Evolutionary conservation across 495 filamentous ascomycete genomes (phyloP), one percentile per base, ranked within the genome.

Genomic region (Podospora sp.): DNA sequence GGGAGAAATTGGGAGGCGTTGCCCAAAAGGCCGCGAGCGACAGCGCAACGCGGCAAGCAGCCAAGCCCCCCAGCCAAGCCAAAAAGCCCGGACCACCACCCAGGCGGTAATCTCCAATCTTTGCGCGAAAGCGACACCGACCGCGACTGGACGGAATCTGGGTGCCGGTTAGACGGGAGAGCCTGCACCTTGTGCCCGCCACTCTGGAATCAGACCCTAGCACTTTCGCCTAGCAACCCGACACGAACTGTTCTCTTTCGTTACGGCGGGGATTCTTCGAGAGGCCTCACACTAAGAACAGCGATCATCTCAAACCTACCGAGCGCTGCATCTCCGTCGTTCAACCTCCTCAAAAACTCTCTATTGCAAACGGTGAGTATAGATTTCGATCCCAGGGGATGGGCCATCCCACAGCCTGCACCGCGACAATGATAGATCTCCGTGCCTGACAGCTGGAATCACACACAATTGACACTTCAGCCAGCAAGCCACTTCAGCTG

Each of bases 1-100:
- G 27, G 29, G 66, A 58, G 52, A 68, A 67, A 63, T 63, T 63
- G 59, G 50, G 50, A 58, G 60, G 50, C n/a, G 36, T 66, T 51
- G 55, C 33, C 61, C 40, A 24, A 63, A 49, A 51, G 40, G 29
- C 33, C 35, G 60, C 57, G 20, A 27, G 36, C 20, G 36, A 65
- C 62, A 56, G 29, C 27, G 61, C 21, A 63, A 56, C 50, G 51
- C 55, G 46, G 64, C 55, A 60, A 12, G 40, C 33, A 49, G 46
- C 40, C 36, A 62, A 29, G 21, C 59, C 33, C 29, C 59, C 29
- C 29, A n/a, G 61, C 61, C 61, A 63, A 65, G 62, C 33, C 20
- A 57, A 22, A 29, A 27, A 40, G n/a, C 64, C 64, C 59, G 64
- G 64, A 46, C 40, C 40, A 36, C 64, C 64, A 52, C 29, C 64